A percentile compares a stretch with the other conserved stretches of the same genome.
phyloP scores from a whole-genome alignment of 2,329 filamentous ascomycete species.

The Hymenoscyphus albidus region DNA sequence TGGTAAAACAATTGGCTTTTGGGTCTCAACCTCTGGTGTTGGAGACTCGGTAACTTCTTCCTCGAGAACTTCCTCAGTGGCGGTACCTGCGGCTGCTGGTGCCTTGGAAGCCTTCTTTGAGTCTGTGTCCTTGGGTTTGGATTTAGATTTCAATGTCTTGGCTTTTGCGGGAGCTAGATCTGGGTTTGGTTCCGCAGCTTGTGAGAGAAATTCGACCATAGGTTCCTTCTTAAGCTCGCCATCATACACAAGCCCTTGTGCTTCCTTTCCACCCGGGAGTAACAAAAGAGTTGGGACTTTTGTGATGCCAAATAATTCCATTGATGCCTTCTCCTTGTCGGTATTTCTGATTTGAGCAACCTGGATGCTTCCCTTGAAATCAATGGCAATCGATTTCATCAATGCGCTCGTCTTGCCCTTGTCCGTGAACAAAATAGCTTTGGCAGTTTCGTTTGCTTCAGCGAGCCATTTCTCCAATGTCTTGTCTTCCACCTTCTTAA shows the following conservation, averaged over 20 bases:
- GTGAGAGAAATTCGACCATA: slow-evolving; percentile 77
- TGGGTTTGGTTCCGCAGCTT: slow-evolving; percentile 74
- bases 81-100: slow-evolving; percentile 44
- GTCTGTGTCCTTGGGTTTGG: slow-evolving; percentile 5
- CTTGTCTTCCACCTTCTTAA: slow-evolving; percentile 76
- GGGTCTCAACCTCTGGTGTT: slow-evolving; percentile 35
- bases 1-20: slow-evolving; percentile 45
- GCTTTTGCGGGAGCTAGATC: slow-evolving; percentile 56
- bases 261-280: slow-evolving; percentile 61
- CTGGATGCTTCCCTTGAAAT: slow-evolving; percentile 76
- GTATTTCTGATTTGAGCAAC: slow-evolving; percentile 72
- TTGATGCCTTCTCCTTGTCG: slow-evolving; percentile 69
- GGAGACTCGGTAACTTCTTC: slow-evolving; percentile 50
- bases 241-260: slow-evolving; percentile 65
- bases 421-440: slow-evolving; percentile 88
- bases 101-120: slow-evolving; percentile 38
- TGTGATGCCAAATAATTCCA: slow-evolving; percentile 70
- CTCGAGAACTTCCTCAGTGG: slow-evolving; percentile 48
- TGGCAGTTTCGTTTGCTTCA: slow-evolving; percentile 64
- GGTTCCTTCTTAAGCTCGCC: slow-evolving; percentile 82
- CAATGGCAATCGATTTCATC: slow-evolving; percentile 80
- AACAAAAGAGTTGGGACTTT: slow-evolving; percentile 80
- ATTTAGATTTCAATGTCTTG: slow-evolving; percentile 42
- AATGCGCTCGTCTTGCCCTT: slow-evolving; percentile 85
- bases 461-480: slow-evolving; percentile 71